A percentile compares a stretch with the other conserved stretches of the same genome.
These are phyloP conservation scores for Apiosordaria backusii DNA, from an alignment of 495 filamentous ascomycete genomes.

Conservation along the genomic window DNA sequence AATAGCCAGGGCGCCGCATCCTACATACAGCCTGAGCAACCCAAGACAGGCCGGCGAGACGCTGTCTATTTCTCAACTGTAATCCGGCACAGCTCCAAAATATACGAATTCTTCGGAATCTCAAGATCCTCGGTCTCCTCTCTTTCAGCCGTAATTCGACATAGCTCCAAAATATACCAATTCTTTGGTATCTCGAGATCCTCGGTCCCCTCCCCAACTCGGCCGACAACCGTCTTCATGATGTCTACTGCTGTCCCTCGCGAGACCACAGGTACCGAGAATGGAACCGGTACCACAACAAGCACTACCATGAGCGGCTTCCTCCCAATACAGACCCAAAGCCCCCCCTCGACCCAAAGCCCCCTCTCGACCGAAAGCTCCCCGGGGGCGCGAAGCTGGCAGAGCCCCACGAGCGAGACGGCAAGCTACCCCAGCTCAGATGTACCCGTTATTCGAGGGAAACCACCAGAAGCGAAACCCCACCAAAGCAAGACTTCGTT, in stretches of 20 bases:
- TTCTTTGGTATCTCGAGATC: conserved; percentile 25
- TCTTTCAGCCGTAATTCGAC: conserved; percentile 12
- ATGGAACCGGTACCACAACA: neutral
- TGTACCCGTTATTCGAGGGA: neutral
- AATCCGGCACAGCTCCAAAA: conserved; percentile 24
- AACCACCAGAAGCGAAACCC: neutral
- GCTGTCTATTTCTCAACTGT: conserved; percentile 16
- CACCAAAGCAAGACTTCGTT: neutral
- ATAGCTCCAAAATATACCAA: conserved; percentile 28
- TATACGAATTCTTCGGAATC: conserved; percentile 29
- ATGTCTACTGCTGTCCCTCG: neutral
- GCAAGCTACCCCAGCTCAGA: neutral
- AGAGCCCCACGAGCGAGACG: neutral
- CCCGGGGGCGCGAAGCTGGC: neutral
- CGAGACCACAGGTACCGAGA: neutral
- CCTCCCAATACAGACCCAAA: neutral
- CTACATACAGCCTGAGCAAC: neutral
- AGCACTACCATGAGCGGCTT: neutral
- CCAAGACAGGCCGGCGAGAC: conserved; percentile 2
- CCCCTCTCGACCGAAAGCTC: neutral
- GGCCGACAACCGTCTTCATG: neutral
- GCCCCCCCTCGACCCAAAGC: neutral
- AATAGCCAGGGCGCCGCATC: neutral
- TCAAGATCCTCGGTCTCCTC: conserved; percentile 11
- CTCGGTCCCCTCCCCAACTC: neutral